These are phyloP conservation scores for Pichia rugopelliculosa DNA, from an alignment of 805 yeast genomes.

Conservation along the genomic window DNA sequence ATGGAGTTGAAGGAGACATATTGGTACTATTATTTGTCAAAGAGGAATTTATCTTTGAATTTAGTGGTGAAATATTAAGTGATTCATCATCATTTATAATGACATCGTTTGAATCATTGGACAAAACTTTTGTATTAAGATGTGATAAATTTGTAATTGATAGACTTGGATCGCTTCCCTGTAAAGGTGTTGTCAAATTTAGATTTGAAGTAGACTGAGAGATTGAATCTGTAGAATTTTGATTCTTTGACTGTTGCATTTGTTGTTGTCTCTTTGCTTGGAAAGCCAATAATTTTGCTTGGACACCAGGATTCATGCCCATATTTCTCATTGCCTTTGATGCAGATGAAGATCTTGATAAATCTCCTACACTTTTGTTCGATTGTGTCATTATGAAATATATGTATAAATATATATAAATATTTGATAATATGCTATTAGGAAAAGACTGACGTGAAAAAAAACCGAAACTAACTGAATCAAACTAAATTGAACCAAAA, in stretches of 20 bases:
- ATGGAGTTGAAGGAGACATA: conserved; percentile 19
- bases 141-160: neutral
- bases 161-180: neutral
- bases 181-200: conserved; percentile 1
- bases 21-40: neutral
- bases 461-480: neutral
- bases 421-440: neutral
- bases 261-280: conserved; percentile 66
- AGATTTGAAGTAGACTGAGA: neutral
- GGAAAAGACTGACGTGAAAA: neutral
- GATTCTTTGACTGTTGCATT: conserved; percentile 10
- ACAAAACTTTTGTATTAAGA: neutral
- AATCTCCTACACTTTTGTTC: neutral
- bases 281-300: conserved; percentile 80
- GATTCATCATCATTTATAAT: conserved; percentile 5
- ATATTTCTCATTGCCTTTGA: conserved; percentile 17
- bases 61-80: conserved; percentile 1
- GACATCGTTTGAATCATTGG: neutral
- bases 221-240: neutral
- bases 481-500: neutral
- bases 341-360: conserved; percentile 8
- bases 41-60: neutral
- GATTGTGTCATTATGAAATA: neutral
- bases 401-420: too few species aligned
- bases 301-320: conserved; percentile 63